Conservation (phyloP, 140 eudicot species). For the Erigeron philadelphicus region DNA sequence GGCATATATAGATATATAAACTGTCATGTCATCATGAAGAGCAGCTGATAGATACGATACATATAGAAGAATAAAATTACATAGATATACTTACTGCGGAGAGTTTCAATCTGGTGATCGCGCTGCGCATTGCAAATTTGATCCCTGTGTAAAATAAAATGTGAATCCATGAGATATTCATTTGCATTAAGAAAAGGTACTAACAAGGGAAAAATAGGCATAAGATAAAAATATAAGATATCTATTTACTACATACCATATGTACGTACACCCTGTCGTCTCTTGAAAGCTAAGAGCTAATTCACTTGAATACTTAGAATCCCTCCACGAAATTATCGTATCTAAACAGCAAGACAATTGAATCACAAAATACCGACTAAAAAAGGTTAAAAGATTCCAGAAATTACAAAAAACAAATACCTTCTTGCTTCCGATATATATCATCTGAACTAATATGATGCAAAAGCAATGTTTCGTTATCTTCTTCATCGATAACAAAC, state of each 20-base stretch:
- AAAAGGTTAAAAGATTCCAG: background rate
- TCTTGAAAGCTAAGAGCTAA: conserved; percentile 98
- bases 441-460: conserved; percentile 87
- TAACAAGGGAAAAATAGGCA: background rate
- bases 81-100: conserved; percentile 52
- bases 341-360: conserved; percentile 30
- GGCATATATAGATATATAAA: conserved; percentile 7
- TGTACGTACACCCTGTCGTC: conserved; percentile 78
- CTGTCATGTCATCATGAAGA: conserved; percentile 1
- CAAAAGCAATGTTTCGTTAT: conserved; percentile 67
- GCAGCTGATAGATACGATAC: conserved; percentile 3
- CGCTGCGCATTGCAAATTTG: conserved; percentile 75
- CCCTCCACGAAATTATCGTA: conserved; percentile 96
- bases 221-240: conserved; percentile 1
- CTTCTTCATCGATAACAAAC: conserved; percentile 85
- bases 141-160: conserved; percentile 52
- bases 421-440: conserved; percentile 94
- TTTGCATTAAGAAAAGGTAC: conserved; percentile 7
- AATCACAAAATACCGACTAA: conserved; percentile 11
- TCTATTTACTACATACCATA: conserved; percentile 51
- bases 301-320: conserved; percentile 77
- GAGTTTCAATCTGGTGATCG: conserved; percentile 54
- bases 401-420: conserved; percentile 23
- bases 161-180: conserved; percentile 9
- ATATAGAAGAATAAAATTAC: background rate